These are phyloP conservation scores for Cyberlindnera maritima DNA, from an alignment of 805 yeast species.

Conservation along the genomic window DNA sequence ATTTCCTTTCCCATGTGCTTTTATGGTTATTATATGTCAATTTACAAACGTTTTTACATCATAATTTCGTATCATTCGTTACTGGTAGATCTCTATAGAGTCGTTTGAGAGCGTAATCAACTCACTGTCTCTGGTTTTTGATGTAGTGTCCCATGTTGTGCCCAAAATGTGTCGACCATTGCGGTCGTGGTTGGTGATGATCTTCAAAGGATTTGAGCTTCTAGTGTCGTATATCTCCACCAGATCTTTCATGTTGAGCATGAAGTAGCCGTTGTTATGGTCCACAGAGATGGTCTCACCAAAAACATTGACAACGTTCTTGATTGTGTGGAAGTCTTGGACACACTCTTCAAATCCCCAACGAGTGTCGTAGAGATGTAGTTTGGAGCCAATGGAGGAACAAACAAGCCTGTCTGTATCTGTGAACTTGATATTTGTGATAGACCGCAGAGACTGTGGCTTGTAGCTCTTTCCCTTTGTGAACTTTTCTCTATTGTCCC, in stretches of 20 bases:
- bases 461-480: not conserved
- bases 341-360: constrained; percentile 5
- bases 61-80: not conserved
- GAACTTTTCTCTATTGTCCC: constrained; percentile 20
- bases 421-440: constrained; percentile 10
- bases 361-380: constrained; percentile 12
- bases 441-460: constrained; percentile 7
- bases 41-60: not conserved
- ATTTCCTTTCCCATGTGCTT: not conserved
- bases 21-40: not conserved
- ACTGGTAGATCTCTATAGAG: constrained; percentile 5
- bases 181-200: constrained; percentile 10
- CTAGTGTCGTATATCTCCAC: constrained; percentile 11
- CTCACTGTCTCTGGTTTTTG: not conserved
- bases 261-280: not conserved
- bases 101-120: constrained; percentile 1
- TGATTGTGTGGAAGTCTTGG: constrained; percentile 5
- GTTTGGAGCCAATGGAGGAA: constrained; percentile 14
- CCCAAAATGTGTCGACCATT: constrained; percentile 10
- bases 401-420: constrained; percentile 5
- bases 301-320: constrained; percentile 14
- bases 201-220: constrained; percentile 6
- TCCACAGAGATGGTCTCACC: constrained; percentile 8
- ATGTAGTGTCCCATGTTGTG: constrained; percentile 1
- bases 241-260: constrained; percentile 10